phyloP scores from a whole-genome alignment of 2,329 filamentous ascomycete species.

The Phialophora tarda region DNA sequence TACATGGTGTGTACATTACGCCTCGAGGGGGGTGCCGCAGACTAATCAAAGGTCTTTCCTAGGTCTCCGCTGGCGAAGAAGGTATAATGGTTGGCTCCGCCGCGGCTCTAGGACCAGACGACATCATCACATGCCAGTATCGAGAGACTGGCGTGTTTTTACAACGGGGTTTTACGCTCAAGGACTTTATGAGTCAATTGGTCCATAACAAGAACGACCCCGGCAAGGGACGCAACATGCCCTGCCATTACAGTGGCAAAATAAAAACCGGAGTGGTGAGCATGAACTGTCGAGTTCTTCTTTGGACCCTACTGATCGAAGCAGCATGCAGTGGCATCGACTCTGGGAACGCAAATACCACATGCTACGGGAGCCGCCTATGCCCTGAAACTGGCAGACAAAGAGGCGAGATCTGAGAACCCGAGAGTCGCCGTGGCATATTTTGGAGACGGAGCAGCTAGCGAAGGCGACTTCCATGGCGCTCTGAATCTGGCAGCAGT shows the following conservation, averaged over 20 bases:
- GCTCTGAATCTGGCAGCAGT: slow-evolving; percentile 90
- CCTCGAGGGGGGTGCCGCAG: background rate
- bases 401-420: slow-evolving; percentile 70
- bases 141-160: slow-evolving; percentile 89
- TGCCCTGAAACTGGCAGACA: slow-evolving; percentile 78
- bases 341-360: slow-evolving; percentile 85
- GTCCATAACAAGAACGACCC: slow-evolving; percentile 83
- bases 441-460: slow-evolving; percentile 89
- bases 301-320: background rate
- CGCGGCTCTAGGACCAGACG: slow-evolving; percentile 76
- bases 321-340: slow-evolving; percentile 79
- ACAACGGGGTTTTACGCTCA: slow-evolving; percentile 82
- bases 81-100: slow-evolving; percentile 89
- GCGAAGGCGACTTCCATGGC: slow-evolving; percentile 89
- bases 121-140: slow-evolving; percentile 93
- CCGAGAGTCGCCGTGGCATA: slow-evolving; percentile 78
- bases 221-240: slow-evolving; percentile 90
- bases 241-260: slow-evolving; percentile 85
- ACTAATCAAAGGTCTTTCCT: background rate
- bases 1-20: slow-evolving; percentile 72
- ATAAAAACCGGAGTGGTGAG: slow-evolving; percentile 66
- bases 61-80: slow-evolving; percentile 80
- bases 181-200: slow-evolving; percentile 91
- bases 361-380: slow-evolving; percentile 87
- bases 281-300: background rate